Conservation (phyloP, 2,329 filamentous ascomycete species). For the Colletotrichum zoysiae region DNA sequence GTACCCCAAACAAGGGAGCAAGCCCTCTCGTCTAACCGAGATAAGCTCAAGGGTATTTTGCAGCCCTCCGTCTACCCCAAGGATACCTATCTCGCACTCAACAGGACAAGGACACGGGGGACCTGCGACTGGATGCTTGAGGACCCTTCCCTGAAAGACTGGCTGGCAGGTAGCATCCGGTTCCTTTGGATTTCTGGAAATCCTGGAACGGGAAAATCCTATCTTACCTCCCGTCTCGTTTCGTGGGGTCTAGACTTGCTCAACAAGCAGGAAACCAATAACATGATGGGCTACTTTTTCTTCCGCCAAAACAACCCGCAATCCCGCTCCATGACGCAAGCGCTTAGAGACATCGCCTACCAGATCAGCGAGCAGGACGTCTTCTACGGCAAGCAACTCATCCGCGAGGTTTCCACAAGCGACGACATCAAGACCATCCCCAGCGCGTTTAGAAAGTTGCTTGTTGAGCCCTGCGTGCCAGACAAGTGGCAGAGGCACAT, state of each 20-base stretch:
- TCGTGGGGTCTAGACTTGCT: constrained; percentile 53
- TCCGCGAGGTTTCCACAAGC: constrained; percentile 49
- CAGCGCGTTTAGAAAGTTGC: constrained; percentile 58
- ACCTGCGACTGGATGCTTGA: constrained; percentile 62
- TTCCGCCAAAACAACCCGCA: constrained; percentile 62
- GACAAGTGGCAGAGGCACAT: constrained; percentile 51
- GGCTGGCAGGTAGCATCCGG: constrained; percentile 54
- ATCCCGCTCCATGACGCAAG: constrained; percentile 59
- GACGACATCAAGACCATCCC: constrained; percentile 59
- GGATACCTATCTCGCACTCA: constrained; percentile 57
- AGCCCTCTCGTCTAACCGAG: constrained; percentile 49
- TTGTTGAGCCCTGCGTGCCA: constrained; percentile 54
- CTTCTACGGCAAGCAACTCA: constrained; percentile 57
- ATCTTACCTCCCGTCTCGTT: constrained; percentile 59
- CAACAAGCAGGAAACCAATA: constrained; percentile 37
- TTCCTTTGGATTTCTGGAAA: constrained; percentile 60
- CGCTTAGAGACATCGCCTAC: constrained; percentile 60
- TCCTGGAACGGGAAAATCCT: constrained; percentile 62
- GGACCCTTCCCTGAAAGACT: constrained; percentile 55
- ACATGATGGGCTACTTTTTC: constrained; percentile 60
- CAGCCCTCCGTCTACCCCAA: constrained; percentile 58
- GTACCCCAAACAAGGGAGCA: constrained; percentile 47
- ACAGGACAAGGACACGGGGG: constrained; percentile 53
- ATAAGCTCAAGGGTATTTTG: constrained; percentile 56
- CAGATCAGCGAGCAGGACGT: constrained; percentile 61